Base-by-base conservation (phyloP, 1,284 basidiomycete genomes). In the Trichosporon asahii region DNA sequence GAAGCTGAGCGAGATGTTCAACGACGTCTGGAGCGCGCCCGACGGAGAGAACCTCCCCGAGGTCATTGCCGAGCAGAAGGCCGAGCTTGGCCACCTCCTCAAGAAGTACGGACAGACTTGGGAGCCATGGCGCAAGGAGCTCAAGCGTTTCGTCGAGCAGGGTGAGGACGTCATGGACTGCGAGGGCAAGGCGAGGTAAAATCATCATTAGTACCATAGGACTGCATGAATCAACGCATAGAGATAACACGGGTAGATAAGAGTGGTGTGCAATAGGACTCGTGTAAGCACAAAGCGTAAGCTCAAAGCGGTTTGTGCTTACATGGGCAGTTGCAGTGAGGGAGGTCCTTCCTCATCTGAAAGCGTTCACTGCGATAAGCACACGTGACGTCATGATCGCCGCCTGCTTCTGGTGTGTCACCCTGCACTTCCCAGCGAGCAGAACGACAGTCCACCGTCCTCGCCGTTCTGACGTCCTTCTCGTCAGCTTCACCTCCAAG, bases 81-180 rank as follows among this genome's bases (percentile, higher is more conserved):
- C 89, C 69, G 95, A 97, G 79, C 86, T 97, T 37, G 86, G 87
- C 18, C 78, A 86, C 65, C 85, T 97, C 65, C 78, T 97, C 70
- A 88, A 87, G 80, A 96, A 95, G 83, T 97, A 97, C 76, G 93
- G 93, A 0, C 79, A 88, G 25, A 86, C 85, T 1, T 94, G 91
- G 88, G 90, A 90, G 76, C 93, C 92, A 3, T 98, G 93, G 93
- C 87, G 86, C 78, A 88, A 87, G 66, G 94, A 95, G 83, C 83
- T 94, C 65, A 88, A 88, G 75, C 91, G 90, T 83, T 94, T 93
- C 80, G 91, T 89, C 78, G 90, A 91, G 68, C 88, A 88, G 67
- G 92, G 91, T 8, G 86, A 89, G 81, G 92, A 92, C 74, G 84
- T 92, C 40, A 78, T 79, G 75, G 79, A 83, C 69, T 81, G 76